phyloP scores from a whole-genome alignment of 805 yeast species.

The Wickerhamiella brachini region DNA sequence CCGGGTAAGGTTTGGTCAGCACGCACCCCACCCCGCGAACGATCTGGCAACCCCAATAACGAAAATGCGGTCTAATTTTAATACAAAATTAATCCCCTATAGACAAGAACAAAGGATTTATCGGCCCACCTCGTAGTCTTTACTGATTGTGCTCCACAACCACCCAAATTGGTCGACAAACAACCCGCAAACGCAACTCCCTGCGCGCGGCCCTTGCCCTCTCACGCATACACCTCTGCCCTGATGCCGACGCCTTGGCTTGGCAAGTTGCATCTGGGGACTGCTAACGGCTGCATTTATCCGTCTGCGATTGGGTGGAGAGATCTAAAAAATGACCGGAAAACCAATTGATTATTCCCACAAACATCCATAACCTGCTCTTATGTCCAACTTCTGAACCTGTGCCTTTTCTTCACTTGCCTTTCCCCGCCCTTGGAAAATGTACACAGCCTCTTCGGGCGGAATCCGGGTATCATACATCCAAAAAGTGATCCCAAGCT shows the following conservation, averaged over 20 bases:
- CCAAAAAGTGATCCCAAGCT: too few relatives aligned
- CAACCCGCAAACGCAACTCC: neutral
- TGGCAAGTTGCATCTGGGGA: neutral
- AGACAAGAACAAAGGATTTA: too few relatives aligned
- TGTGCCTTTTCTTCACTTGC: neutral
- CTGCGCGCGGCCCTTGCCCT: neutral
- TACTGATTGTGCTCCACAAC: neutral
- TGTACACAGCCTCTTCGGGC: too few relatives aligned
- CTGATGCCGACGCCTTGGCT: neutral
- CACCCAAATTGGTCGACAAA: neutral
- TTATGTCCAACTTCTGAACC: too few relatives aligned
- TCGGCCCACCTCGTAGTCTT: too few relatives aligned
- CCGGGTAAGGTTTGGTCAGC: neutral
- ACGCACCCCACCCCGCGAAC: neutral
- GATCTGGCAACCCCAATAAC: neutral
- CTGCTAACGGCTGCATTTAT: neutral
- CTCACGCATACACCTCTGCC: neutral
- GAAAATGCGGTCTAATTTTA: too few relatives aligned
- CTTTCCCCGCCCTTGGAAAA: neutral
- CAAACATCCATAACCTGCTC: too few relatives aligned
- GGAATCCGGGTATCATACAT: too few relatives aligned
- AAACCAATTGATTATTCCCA: too few relatives aligned
- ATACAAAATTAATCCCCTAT: too few relatives aligned
- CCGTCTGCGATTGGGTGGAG: too few relatives aligned
- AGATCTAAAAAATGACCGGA: too few relatives aligned